Conservation (phyloP, 306 rosid species). For the Trifolium fragiferum region DNA sequence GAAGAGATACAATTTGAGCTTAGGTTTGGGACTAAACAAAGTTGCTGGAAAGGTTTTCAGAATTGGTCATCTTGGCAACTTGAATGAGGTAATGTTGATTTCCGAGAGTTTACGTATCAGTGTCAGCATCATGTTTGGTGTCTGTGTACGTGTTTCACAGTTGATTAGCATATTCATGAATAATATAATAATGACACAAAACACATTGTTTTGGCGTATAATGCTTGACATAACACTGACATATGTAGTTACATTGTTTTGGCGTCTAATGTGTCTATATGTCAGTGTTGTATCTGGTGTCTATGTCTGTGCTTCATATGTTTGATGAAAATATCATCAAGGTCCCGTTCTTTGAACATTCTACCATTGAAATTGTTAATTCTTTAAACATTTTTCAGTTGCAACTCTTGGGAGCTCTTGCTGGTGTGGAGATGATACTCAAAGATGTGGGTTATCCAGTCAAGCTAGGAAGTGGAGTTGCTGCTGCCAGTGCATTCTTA, state of each 20-base stretch:
- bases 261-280: not conserved
- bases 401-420: constrained; percentile 96
- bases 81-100: constrained; percentile 78
- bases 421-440: constrained; percentile 99
- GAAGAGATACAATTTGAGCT: constrained; percentile 93
- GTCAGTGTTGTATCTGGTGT: not conserved
- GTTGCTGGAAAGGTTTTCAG: constrained; percentile 97
- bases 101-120: not conserved
- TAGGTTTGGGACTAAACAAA: constrained; percentile 97
- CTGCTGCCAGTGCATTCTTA: constrained; percentile 85
- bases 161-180: not conserved
- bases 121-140: not conserved
- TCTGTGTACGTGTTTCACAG: not conserved
- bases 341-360: not conserved
- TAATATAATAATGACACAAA: not conserved
- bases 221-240: not conserved
- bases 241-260: not conserved
- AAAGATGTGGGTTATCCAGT: constrained; percentile 95
- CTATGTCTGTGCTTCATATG: not conserved
- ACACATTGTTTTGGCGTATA: not conserved
- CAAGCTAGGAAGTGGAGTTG: constrained; percentile 95
- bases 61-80: constrained; percentile 94
- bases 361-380: constrained; percentile 7
- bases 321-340: not conserved
- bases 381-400: constrained; percentile 56